These are phyloP conservation scores for Phaeoacremonium minimum DNA, from an alignment of 2,329 filamentous ascomycete species.

Conservation along the genomic window DNA sequence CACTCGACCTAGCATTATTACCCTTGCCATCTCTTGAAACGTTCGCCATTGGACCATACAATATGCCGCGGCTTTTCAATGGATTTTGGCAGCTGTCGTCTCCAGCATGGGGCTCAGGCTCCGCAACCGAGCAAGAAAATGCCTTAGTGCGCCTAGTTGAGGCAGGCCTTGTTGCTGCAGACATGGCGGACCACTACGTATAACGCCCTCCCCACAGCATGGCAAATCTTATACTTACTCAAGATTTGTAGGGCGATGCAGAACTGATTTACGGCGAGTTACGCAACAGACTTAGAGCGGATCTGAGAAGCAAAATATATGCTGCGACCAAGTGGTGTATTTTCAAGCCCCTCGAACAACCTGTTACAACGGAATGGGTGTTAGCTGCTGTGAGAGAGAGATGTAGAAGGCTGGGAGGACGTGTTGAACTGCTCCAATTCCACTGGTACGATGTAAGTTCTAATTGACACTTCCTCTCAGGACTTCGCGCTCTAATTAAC, in stretches of 20 bases:
- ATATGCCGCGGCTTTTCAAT: constrained; percentile 20
- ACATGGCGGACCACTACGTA: too few relatives aligned
- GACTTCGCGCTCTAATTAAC: neutral
- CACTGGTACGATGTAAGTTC: constrained; percentile 27
- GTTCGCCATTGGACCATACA: constrained; percentile 12
- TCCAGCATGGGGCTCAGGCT: constrained; percentile 21
- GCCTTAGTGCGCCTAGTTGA: constrained; percentile 18
- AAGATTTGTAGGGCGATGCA: constrained; percentile 31
- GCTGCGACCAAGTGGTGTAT: constrained; percentile 30
- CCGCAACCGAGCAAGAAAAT: constrained; percentile 16
- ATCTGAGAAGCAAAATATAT: constrained; percentile 15
- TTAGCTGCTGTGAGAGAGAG: constrained; percentile 22
- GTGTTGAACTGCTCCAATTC: constrained; percentile 28
- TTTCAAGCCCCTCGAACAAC: constrained; percentile 16
- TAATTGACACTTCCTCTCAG: neutral
- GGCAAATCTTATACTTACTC: constrained; percentile 31
- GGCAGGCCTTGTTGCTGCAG: constrained; percentile 18
- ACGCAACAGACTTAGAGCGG: constrained; percentile 16
- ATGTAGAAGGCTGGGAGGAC: constrained; percentile 22
- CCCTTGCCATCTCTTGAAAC: too few relatives aligned
- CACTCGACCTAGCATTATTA: too few relatives aligned
- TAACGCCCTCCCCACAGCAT: constrained; percentile 17
- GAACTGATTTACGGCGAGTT: constrained; percentile 27
- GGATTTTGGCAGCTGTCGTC: constrained; percentile 26
- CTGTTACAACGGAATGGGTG: constrained; percentile 20